Evolutionary conservation across 495 filamentous ascomycete species (phyloP), one percentile per base, ranked within the genome.

Genomic region (Lasiosphaeris hirsuta): DNA sequence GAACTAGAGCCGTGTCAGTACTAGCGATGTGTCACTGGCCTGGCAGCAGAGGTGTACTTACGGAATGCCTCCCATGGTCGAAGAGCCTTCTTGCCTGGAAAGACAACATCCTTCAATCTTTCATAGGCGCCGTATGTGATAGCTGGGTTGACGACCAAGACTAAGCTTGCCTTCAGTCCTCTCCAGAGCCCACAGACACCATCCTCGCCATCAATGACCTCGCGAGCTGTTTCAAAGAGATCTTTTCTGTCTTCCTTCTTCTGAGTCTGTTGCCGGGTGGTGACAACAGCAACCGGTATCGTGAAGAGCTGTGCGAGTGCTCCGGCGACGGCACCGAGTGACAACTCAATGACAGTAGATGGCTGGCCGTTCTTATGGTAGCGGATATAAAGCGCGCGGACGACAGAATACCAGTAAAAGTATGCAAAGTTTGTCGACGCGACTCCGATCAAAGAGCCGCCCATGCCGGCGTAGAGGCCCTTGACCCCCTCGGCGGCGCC

Each of bases 61-160:
- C 91, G 67, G 68, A 99, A 99, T 43, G 94, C 89, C 74, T 99
- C 92, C 82, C 85, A 87, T 3, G 91, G 86, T 63, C 83, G 86
- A 40, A 99, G 79, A 56, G 80, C 91, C 38, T 75, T 76, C 75
- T 88, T 92, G 11, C 86, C 86, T 1, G 88, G 84, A 70, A 92
- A 97, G 15, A 97, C 61, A 9, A 84, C 58, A 18, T 89, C 86
- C 74, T 89, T 89, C 57, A 97, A 74, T 58, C 92, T 84, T 74
- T 99, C 91, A 66, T 99, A 99, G 54, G 92, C 92, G 34, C 94
- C 94, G 63, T 99, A 99, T 34, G 94, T 99, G 72, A 99, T 99
- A 10, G 92, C 90, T 36, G 94, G 94, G 68, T 99, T 99, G 54
- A 96, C 85, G 4, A 99, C 95, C 51, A 99, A 76, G 17, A 99